Evolutionary conservation across 768 basidiomycete genomes (phyloP), one percentile per base, ranked within the genome.

Genomic region (Trichaptum fuscoviolaceum): DNA sequence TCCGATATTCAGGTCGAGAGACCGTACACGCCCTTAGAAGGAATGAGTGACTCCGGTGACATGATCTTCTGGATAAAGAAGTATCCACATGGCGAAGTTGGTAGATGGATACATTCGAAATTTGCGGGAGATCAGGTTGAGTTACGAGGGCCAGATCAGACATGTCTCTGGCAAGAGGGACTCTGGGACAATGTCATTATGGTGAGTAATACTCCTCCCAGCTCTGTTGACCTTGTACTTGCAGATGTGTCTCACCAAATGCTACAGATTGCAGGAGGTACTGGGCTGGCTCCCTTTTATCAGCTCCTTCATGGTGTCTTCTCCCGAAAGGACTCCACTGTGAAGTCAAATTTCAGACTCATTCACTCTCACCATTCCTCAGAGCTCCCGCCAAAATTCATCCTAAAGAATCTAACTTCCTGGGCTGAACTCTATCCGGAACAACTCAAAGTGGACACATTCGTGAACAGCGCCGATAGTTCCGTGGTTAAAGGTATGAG

Each of bases 1-100:
- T 88, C 89, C 69, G 93, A 93, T 70, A 93, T 95, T 24, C 93
- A 94, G 75, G 90, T 94, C 35, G 93, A 95, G 72, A 77, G 93
- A 64, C 87, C 91, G 15, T 95, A 94, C 72, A 95, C 93, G 5
- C 93, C 93, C 4, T 77, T 95, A 62, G 81, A 87, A 68, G 89
- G 92, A 24, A 78, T 93, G 25, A 87, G 90, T 63, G 77, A 82
- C 64, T 73, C 86, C 12, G 91, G 92, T 0, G 78, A 80, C 60
- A 88, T 95, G 80, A 78, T 78, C 42, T 85, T 95, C 63, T 95
- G 93, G 93, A 81, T 95, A 9, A 95, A 93, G 77, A 85, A 81
- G 67, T 93, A 94, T 67, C 82, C 85, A 0, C 83, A 81, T 62
- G 93, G 92, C 52, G 91, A 95, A 78, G 92, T 95, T 35, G 88